Evolutionary conservation across 345 rosid genomes (phyloP), one percentile per base, ranked within the genome.

Genomic region (Adansonia digitata): DNA sequence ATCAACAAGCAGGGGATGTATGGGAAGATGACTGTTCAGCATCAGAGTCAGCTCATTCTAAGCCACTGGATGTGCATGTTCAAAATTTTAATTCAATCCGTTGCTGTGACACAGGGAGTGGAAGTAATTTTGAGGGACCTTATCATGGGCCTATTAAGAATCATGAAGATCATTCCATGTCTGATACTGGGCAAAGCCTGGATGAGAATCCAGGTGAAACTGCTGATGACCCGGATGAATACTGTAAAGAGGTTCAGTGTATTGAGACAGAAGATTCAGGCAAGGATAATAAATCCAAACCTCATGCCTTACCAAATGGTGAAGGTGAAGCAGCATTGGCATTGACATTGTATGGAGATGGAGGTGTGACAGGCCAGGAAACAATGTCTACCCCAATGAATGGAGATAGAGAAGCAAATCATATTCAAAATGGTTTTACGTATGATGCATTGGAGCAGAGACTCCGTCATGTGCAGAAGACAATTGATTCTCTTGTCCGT

Each of bases 231-330:
- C 77, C 87, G 73, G 97, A 90, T 78, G 97, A 86, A 68, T 84
- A 81, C 88, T 90, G 97, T 92, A 91, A 86, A 82, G 98, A 93
- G 79, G 97, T 92, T 75, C 89, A 85, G 55, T 91, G 98, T 80
- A 85, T 93, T 45, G 96, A 93, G 81, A 84, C 75, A 80, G 94
- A 84, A 77, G 92, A 84, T 63, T 75, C 84, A 74, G 75, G 76
- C 43, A 79, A 75, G 79, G 74, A 78, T 61, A 77, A 76, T 43
- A 37, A 84, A 40, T 56, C 61, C 49, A 83, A 80, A 53, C 75
- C 84, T 65, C 66, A 31, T 80, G 65, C 77, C 1, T 22, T 62
- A 24, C 73, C 84, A 31, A 83, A 84, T 77, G 83, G 80, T 71
- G 86, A 65, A 77, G 75, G 72, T 73, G 85, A 71, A 56, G 82